A percentile compares a stretch with the other conserved stretches of the same genome.
Evolutionary conservation across 345 rosid genomes (phyloP).

Genomic region (Melaleuca quinquenervia): DNA sequence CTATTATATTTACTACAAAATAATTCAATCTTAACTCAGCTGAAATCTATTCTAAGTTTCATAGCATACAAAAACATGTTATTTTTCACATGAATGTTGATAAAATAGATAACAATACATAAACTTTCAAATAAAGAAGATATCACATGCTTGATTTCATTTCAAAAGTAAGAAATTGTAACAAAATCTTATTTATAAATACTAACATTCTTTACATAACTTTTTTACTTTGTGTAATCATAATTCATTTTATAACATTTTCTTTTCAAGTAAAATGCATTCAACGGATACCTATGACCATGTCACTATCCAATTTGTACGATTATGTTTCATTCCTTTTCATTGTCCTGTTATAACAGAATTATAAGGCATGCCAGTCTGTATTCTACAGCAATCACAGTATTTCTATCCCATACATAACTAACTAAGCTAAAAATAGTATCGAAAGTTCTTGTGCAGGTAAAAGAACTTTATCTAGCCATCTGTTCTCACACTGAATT

Average conservation of each 20-base stretch:
- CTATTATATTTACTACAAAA: background rate
- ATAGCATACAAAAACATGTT: background rate
- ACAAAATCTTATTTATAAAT: background rate
- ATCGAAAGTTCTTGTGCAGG: background rate
- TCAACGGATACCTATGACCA: background rate
- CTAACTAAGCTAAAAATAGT: background rate
- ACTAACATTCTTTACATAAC: background rate
- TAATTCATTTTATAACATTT: background rate
- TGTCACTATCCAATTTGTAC: background rate
- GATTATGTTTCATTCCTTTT: background rate
- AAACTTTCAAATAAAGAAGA: background rate
- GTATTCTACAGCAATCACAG: background rate
- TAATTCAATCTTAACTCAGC: background rate
- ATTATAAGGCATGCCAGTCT: background rate
- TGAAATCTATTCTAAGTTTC: background rate
- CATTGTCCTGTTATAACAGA: background rate
- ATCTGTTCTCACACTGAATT: background rate
- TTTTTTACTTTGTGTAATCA: background rate
- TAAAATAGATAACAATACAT: background rate
- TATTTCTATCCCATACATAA: background rate
- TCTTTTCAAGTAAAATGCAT: background rate
- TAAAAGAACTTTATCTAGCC: background rate
- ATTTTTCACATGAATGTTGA: background rate
- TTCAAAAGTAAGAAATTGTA: background rate
- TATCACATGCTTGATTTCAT: background rate